A percentile compares a stretch with the other conserved stretches of the same genome.
phyloP scores from a whole-genome alignment of 164 flowering plant species.

The Houttuynia cordata region DNA sequence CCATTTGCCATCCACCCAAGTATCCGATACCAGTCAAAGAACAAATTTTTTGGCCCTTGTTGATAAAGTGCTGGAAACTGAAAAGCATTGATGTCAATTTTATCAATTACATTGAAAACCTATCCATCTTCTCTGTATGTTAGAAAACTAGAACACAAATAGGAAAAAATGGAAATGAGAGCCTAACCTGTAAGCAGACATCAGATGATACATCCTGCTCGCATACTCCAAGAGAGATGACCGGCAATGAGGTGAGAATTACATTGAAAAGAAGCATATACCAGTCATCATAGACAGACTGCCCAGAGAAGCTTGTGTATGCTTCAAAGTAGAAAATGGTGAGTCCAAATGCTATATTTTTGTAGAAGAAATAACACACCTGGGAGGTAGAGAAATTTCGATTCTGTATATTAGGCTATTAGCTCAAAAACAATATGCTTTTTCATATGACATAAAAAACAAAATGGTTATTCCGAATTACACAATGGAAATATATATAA shows the following conservation, averaged over 20 bases:
- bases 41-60: slow-evolving; percentile 83
- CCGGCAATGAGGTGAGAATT: slow-evolving; percentile 87
- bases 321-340: slow-evolving; percentile 97
- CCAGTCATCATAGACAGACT: slow-evolving; percentile 88
- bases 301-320: slow-evolving; percentile 91
- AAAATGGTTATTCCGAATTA: background rate
- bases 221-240: slow-evolving; percentile 83
- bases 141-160: too few relatives aligned
- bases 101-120: too few relatives aligned
- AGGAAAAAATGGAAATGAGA: slow-evolving; percentile 1
- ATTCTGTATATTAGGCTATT: background rate
- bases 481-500: background rate
- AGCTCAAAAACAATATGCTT: background rate
- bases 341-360: slow-evolving; percentile 94
- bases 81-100: background rate
- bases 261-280: slow-evolving; percentile 89
- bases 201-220: slow-evolving; percentile 95
- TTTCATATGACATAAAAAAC: background rate
- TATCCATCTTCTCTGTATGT: background rate
- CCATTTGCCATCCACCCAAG: slow-evolving; percentile 96
- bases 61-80: slow-evolving; percentile 95
- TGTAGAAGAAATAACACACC: slow-evolving; percentile 98
- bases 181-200: slow-evolving; percentile 76
- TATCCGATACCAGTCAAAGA: slow-evolving; percentile 84
- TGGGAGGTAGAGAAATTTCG: slow-evolving; percentile 20